A percentile compares a stretch with the other conserved stretches of the same genome.
Evolutionary conservation across 75 land plant genomes (phyloP).

Genomic region (Isoetes taiwanensis): DNA sequence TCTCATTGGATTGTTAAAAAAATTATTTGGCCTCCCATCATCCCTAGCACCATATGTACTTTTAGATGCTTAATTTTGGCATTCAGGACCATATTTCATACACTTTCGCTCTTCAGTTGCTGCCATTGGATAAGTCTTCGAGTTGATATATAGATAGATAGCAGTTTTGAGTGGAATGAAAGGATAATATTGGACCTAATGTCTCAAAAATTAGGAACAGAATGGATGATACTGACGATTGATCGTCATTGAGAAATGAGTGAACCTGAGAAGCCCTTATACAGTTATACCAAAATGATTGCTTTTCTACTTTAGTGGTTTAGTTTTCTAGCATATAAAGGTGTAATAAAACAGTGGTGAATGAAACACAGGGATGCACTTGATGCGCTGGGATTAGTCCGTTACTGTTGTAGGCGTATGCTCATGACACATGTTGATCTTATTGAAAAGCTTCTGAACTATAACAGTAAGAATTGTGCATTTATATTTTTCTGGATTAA

Average conservation of each 20-base stretch:
- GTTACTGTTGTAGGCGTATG: constrained; percentile 20
- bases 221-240: no score
- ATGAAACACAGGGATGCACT: constrained; percentile 14
- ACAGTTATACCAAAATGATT: no score
- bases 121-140: neutral
- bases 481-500: no score
- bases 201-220: no score
- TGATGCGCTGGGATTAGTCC: constrained; percentile 18
- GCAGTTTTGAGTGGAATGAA: no score
- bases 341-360: no score
- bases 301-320: no score
- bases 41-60: neutral
- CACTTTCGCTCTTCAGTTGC: neutral
- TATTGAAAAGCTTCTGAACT: constrained; percentile 15
- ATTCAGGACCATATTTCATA: neutral
- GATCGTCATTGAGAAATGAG: no score
- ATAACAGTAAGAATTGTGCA: constrained; percentile 21
- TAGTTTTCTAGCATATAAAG: no score
- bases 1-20: neutral
- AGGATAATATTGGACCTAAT: no score
- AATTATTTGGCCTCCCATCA: neutral
- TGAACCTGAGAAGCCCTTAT: no score
- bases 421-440: constrained; percentile 21
- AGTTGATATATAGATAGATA: no score
- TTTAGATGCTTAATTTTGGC: neutral